A percentile compares a stretch with the other conserved stretches of the same genome.
These are phyloP conservation scores for Drechslerella stenobrocha DNA, from an alignment of 2,329 filamentous ascomycete species.

Conservation along the genomic window DNA sequence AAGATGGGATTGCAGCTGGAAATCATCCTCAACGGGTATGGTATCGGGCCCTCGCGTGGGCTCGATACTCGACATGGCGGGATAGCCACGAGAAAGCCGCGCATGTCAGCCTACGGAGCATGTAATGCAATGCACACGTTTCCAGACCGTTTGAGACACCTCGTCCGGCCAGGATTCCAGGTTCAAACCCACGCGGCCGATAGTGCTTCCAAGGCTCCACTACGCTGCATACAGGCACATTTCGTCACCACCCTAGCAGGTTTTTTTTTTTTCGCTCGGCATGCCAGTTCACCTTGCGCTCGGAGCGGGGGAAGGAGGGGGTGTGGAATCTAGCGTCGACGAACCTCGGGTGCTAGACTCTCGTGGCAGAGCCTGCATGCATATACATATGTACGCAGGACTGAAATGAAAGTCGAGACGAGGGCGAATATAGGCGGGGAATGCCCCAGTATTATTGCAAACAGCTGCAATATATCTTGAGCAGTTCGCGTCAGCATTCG, in stretches of 20 bases:
- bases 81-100: background rate
- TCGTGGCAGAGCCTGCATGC: background rate
- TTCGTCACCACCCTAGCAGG: background rate
- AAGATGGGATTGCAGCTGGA: background rate
- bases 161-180: background rate
- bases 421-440: background rate
- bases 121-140: constrained; percentile 3
- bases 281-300: constrained; percentile 3
- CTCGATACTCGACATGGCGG: background rate
- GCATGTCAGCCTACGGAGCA: background rate
- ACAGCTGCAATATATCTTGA: constrained; percentile 2
- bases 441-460: background rate
- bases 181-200: background rate
- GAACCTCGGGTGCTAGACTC: background rate
- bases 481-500: background rate
- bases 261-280: background rate
- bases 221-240: background rate
- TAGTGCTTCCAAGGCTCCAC: background rate
- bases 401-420: constrained; percentile 1
- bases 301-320: background rate
- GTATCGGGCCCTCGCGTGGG: background rate
- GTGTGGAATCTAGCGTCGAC: too few species aligned
- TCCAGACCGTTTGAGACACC: background rate
- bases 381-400: constrained; percentile 1
- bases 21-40: background rate